Percentiles rank a stretch among this genome's conserved stretches.
phyloP scores from a whole-genome alignment of 305 asterid species.

The Solanum chacoense region DNA sequence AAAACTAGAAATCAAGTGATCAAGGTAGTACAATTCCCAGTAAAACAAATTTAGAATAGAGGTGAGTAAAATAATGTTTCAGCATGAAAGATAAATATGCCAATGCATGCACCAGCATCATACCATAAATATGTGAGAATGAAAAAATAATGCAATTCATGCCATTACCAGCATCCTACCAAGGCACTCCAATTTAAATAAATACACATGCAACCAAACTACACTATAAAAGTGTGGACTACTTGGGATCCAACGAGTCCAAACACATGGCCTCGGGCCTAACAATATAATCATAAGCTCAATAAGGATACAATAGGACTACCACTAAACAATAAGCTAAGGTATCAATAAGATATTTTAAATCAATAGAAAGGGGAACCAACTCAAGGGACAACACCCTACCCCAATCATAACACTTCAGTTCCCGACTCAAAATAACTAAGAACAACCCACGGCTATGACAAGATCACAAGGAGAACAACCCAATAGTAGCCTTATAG shows the following conservation, averaged over 20 bases:
- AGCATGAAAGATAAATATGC: neutral
- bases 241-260: neutral
- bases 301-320: neutral
- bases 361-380: neutral
- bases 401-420: neutral
- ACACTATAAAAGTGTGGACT: neutral
- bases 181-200: neutral
- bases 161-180: neutral
- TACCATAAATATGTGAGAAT: too few relatives aligned
- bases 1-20: neutral
- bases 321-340: neutral
- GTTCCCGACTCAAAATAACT: neutral
- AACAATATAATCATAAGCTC: neutral
- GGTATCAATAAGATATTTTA: too few relatives aligned
- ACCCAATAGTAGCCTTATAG: neutral
- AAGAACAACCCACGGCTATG: neutral
- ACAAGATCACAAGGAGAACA: neutral
- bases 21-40: neutral
- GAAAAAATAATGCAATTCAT: neutral
- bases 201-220: neutral
- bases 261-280: neutral
- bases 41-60: too few relatives aligned
- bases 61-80: neutral
- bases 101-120: neutral
- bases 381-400: neutral